Base-by-base conservation (phyloP, 1,284 basidiomycete genomes). In the Marasmius sp. region DNA sequence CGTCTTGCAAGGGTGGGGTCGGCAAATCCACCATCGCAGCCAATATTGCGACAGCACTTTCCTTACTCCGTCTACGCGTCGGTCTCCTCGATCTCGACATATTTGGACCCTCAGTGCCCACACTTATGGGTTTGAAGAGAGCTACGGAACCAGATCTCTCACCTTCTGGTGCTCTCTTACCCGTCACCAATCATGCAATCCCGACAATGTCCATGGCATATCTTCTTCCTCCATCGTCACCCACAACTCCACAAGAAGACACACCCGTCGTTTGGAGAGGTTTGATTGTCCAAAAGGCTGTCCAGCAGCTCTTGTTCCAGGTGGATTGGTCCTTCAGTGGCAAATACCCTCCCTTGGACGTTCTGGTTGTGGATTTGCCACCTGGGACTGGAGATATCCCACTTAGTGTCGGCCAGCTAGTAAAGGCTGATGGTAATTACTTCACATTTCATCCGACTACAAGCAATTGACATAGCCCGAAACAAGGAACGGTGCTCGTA, bases 131-230 rank as follows among this genome's bases (percentile, higher is more conserved):
- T 0, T 81, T 99, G 33, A 91, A 93, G 71, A 80, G 86, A 37
- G 81, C 84, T 6, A 89, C 89, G 3, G 94, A 97, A 71, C 95
- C 96, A 0, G 82, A 86, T 50, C 76, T 98, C 49, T 96, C 93
- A 9, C 67, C 80, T 33, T 76, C 93, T 93, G 93, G 92, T 27
- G 91, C 92, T 22, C 81, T 99, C 34, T 72, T 93, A 7, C 97
- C 97, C 0, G 75, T 98, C 33, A 84, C 82, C 38, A 98, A 97
- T 71, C 95, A 99, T 72, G 92, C 94, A 2, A 74, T 99, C 5
- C 89, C 92, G 22, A 95, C 93, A 70, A 98, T 99, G 97, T 97
- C 95, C 2, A 98, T 99, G 87, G 97, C 96, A 0, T 99, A 89
- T 70, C 82, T 93, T 8, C 79, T 93, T 27, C 88, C 89, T 3